Percentiles rank a stretch among this genome's conserved stretches.
phyloP scores from a whole-genome alignment of 2,329 filamentous ascomycete species.

The Rutstroemia sp. region DNA sequence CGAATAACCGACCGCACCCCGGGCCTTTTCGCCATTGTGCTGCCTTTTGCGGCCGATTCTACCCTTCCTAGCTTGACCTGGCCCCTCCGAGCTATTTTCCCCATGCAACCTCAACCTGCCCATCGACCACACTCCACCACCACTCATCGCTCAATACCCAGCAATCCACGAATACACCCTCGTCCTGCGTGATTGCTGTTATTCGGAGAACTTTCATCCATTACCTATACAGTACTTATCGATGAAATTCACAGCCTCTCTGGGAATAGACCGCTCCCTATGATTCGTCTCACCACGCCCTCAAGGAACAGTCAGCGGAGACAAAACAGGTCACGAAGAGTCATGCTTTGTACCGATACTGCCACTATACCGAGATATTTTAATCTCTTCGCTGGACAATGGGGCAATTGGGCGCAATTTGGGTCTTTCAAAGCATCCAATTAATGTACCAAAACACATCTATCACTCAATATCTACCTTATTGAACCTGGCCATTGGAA shows the following conservation, averaged over 20 bases:
- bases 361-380: background rate
- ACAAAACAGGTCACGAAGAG: too few species aligned
- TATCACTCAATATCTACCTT: background rate
- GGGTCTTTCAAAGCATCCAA: background rate
- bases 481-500: background rate
- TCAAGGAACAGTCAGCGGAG: background rate
- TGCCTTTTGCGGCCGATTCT: too few species aligned
- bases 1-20: too few species aligned
- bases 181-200: background rate
- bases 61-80: too few species aligned
- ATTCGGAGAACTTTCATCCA: background rate
- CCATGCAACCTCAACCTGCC: too few species aligned
- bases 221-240: background rate
- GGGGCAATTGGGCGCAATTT: background rate
- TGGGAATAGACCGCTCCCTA: conserved; percentile 2
- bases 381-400: background rate
- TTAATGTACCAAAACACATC: background rate
- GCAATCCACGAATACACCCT: background rate
- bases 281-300: conserved; percentile 1
- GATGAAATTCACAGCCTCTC: conserved; percentile 2
- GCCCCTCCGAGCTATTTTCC: too few species aligned
- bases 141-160: too few species aligned
- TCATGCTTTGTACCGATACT: background rate
- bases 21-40: too few species aligned
- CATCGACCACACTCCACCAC: too few species aligned